Evolutionary conservation across 2,329 filamentous ascomycete species (phyloP), one percentile per base, ranked within the genome.

Genomic region (Onygenales sp.): DNA sequence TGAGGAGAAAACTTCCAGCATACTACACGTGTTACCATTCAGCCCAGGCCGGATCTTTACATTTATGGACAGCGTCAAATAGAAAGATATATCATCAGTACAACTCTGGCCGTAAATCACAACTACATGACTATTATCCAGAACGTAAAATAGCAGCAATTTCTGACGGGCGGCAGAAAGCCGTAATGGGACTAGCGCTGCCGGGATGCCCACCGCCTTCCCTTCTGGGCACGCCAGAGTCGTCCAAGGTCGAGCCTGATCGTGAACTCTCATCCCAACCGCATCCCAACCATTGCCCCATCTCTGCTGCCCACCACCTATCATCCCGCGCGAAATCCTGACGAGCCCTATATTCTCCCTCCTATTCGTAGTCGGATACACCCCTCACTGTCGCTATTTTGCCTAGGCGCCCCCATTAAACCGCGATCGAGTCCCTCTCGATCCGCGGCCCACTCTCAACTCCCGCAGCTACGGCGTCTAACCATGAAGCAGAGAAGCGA

Each of bases 401-500:
- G 46, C 34, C 11, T 49, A 39, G 66, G 66, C 66, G 64, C 63
- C 5, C 62, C 61, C 57, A 58, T 61, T 63, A 43, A 61, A 27
- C 42, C 11, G 42, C 42, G 49, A 52, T 43, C 49, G 43, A 40
- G 46, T 49, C 46, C 34, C 8, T 3, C 46, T 49, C 46, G 46
- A 39, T 39, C 46, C 7, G 34, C 34, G 46, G 33, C 33, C 17
- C n/a, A 39, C 61, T 55, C 62, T 60, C 56, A 59, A 60, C 61
- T 54, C 53, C 56, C 58, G 58, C 65, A 63, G 62, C 64, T 65
- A 69, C 68, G 64, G 66, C 65, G 61, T 62, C 65, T 67, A 62
- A 73, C 70, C 67, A 73, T 73, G 70, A 71, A 68, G 70, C 71
- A 60, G 67, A 63, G 66, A 62, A 68, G 58, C 54, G 56, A 62